Evolutionary conservation across 441 rosid genomes (phyloP), one percentile per base, ranked within the genome.

Genomic region (Kokia cookei): DNA sequence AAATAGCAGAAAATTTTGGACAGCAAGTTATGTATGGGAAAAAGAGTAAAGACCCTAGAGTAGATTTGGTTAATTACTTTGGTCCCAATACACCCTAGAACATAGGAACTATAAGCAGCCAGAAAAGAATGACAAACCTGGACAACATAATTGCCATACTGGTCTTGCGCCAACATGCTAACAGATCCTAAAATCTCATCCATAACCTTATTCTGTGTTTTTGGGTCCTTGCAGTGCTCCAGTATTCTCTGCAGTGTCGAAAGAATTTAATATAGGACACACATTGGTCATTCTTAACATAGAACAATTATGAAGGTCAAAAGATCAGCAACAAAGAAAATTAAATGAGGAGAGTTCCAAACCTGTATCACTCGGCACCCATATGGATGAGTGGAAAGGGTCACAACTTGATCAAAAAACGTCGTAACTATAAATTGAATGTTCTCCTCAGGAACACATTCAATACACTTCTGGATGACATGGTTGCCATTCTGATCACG

Each of bases 401-500:
- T 78, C 80, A 91, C 90, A 73, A 93, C 94, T 82, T 90, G 91
- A 70, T 87, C 91, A 75, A 85, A 93, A 86, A 93, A 91, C 14
- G 90, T 85, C 1, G 91, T 77, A 66, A 29, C 65, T 60, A 60
- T 60, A 29, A 60, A 60, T 27, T 60, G 42, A 60, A 60, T 60
- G 19, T 60, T 84, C 35, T 90, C 98, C 84, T 93, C 97, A 24
- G 98, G 97, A 77, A 88, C 84, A 78, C 98, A 91, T 78, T 93
- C 97, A 5, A 93, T 93, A 64, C 97, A 91, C 87, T 88, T 91
- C 84, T 90, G 94, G 76, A 93, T 86, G 48, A 93, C 98, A 81
- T 93, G 98, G 84, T 93, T 93, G 59, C 98, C 98, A 80, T 93
- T 93, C 84, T 93, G 98, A 77, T 93, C 98, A 11, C 98, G 97